A percentile compares a stretch with the other conserved stretches of the same genome.
Conservation (phyloP, 1,284 basidiomycete genomes). For the Sanghuangporus baumii region DNA sequence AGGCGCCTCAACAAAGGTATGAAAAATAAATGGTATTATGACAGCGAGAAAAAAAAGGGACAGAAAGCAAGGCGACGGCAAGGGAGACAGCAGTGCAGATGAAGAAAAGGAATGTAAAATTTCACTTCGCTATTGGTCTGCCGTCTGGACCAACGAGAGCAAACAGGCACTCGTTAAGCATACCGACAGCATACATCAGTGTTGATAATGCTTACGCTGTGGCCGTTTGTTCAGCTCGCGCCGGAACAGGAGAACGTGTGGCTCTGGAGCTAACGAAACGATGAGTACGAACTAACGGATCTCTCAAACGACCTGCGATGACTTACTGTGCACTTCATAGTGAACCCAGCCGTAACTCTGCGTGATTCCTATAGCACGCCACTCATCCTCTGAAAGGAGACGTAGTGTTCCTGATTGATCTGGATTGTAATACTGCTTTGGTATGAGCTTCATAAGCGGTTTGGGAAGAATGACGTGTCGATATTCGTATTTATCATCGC, state of each 20-base stretch:
- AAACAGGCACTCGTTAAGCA: neutral
- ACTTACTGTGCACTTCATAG: slow-evolving; percentile 91
- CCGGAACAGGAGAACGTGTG: slow-evolving; percentile 79
- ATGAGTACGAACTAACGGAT: neutral
- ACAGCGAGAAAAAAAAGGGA: neutral
- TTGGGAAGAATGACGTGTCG: slow-evolving; percentile 91
- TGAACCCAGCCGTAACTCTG: slow-evolving; percentile 97
- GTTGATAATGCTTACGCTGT: slow-evolving; percentile 2
- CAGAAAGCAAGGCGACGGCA: neutral
- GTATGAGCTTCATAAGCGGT: slow-evolving; percentile 80
- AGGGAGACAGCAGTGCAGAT: neutral
- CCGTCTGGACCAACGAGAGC: slow-evolving; percentile 5
- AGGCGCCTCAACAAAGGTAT: neutral
- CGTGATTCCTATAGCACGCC: slow-evolving; percentile 93
- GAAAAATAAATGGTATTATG: neutral
- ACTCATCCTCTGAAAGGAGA: slow-evolving; percentile 82
- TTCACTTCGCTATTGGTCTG: neutral
- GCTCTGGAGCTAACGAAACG: slow-evolving; percentile 66
- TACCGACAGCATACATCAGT: neutral
- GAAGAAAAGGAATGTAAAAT: neutral
- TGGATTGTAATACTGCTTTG: slow-evolving; percentile 74
- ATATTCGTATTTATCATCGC: slow-evolving; percentile 82
- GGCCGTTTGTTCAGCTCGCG: slow-evolving; percentile 51
- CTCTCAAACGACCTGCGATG: neutral
- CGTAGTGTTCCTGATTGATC: slow-evolving; percentile 79